Conservation (phyloP, 2,329 filamentous ascomycete genomes). For the Myriangium duriaei region DNA sequence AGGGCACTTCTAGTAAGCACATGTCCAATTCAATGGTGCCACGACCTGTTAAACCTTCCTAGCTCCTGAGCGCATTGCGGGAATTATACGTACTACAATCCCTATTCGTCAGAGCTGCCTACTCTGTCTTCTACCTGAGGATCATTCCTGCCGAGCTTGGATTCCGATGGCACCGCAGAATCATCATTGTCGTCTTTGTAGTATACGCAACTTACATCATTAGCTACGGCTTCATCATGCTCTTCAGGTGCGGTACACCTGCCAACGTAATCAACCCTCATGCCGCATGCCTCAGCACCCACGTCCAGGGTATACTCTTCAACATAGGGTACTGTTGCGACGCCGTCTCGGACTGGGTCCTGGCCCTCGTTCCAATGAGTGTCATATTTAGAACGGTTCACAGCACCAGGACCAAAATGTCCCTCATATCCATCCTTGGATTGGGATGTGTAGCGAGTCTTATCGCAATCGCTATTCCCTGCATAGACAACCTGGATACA, state of each 20-base stretch:
- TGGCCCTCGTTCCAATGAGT: slow-evolving; percentile 28
- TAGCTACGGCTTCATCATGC: slow-evolving; percentile 4
- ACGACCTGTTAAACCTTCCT: neutral
- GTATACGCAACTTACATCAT: slow-evolving; percentile 3
- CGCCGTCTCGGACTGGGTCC: slow-evolving; percentile 17
- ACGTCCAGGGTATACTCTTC: neutral
- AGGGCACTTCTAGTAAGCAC: too few relatives aligned
- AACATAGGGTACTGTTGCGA: neutral
- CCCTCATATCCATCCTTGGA: slow-evolving; percentile 24
- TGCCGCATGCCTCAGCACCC: neutral
- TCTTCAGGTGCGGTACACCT: slow-evolving; percentile 6
- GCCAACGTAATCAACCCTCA: neutral
- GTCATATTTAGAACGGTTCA: slow-evolving; percentile 30
- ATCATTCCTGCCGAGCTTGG: slow-evolving; percentile 1
- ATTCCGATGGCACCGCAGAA: slow-evolving; percentile 3
- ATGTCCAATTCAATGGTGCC: neutral
- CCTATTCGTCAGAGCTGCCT: slow-evolving; percentile 6
- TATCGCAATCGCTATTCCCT: slow-evolving; percentile 13
- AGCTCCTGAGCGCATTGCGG: too few relatives aligned
- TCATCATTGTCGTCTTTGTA: slow-evolving; percentile 5
- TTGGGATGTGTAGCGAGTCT: slow-evolving; percentile 22
- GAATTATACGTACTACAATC: too few relatives aligned
- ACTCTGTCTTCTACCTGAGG: slow-evolving; percentile 7
- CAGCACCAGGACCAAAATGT: slow-evolving; percentile 28
- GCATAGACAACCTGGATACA: too few relatives aligned